A percentile compares a stretch with the other conserved stretches of the same genome.
Conservation (phyloP, 768 basidiomycete species). For the Panellus pusillus region DNA sequence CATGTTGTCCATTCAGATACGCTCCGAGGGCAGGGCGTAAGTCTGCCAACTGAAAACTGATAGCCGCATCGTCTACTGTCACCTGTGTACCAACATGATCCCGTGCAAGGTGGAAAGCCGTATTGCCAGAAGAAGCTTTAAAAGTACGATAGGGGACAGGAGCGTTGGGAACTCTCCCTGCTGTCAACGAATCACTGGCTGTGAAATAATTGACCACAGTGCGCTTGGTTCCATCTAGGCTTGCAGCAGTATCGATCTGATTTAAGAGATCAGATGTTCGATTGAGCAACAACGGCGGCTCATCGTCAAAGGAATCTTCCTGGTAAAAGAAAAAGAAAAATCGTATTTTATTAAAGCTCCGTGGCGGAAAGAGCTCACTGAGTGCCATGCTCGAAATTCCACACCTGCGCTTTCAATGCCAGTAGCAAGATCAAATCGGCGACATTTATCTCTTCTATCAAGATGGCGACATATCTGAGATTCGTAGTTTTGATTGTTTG, state of each 20-base stretch:
- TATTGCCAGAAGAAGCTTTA: background rate
- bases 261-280: too few relatives aligned
- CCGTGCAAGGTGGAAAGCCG: slow-evolving; percentile 11
- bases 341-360: too few relatives aligned
- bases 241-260: too few relatives aligned
- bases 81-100: slow-evolving; percentile 5
- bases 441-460: slow-evolving; percentile 19
- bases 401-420: background rate
- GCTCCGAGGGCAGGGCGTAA: background rate
- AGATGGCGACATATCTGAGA: slow-evolving; percentile 24
- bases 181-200: too few relatives aligned
- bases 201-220: too few relatives aligned
- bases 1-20: background rate
- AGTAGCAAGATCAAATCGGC: slow-evolving; percentile 20
- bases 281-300: too few relatives aligned
- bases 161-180: too few relatives aligned
- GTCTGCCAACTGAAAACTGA: slow-evolving; percentile 12
- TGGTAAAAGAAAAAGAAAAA: too few relatives aligned
- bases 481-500: slow-evolving; percentile 24
- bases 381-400: background rate
- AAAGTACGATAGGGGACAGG: too few relatives aligned
- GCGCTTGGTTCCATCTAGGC: too few relatives aligned
- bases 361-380: background rate
- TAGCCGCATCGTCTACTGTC: slow-evolving; percentile 1
- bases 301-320: too few relatives aligned